Percentiles rank a stretch among this genome's conserved stretches.
Evolutionary conservation across 495 filamentous ascomycete genomes (phyloP).

Genomic region (Cudoniella acicularis): DNA sequence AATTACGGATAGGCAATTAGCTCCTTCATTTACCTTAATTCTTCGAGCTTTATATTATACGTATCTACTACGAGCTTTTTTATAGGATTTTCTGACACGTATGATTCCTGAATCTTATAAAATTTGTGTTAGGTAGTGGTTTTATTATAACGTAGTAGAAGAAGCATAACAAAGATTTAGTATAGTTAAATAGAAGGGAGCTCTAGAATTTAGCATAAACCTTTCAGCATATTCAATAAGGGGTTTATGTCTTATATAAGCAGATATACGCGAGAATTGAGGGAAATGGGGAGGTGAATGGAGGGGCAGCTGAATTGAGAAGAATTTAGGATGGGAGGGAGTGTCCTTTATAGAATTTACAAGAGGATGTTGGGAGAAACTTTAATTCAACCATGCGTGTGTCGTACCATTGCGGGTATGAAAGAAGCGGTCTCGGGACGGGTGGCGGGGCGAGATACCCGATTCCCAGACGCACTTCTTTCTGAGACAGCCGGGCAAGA

Average conservation of each 20-base stretch:
- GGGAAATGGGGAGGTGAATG: neutral
- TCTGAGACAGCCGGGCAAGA: no score
- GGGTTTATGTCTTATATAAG: neutral
- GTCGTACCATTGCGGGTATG: no score
- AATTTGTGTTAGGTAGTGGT: neutral
- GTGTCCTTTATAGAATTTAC: no score
- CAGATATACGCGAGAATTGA: neutral
- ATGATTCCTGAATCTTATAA: neutral
- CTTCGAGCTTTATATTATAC: neutral
- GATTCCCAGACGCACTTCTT: no score
- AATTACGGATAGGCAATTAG: neutral
- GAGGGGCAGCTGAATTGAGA: no score
- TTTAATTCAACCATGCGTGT: no score
- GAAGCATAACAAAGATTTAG: neutral
- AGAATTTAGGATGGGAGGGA: no score
- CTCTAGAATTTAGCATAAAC: neutral
- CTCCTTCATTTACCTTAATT: neutral
- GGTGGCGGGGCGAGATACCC: no score
- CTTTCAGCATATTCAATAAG: neutral
- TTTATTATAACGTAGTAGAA: neutral
- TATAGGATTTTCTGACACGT: neutral
- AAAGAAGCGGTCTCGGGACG: no score
- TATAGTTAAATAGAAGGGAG: neutral
- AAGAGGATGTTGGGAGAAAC: no score
- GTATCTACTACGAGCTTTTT: neutral